phyloP scores from a whole-genome alignment of 805 yeast species.

The Candida vaughaniae region DNA sequence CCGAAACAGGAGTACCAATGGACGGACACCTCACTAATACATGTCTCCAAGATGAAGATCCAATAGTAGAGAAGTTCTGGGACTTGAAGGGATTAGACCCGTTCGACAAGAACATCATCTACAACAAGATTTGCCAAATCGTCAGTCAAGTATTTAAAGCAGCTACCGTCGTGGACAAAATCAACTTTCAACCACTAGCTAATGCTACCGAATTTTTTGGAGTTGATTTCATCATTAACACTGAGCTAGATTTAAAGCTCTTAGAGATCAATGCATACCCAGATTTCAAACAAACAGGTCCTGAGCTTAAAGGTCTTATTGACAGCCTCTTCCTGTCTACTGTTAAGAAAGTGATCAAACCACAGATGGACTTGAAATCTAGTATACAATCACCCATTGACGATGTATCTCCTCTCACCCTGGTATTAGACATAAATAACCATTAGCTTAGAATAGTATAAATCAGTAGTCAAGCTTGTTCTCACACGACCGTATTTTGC shows the following conservation, averaged over 20 bases:
- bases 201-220: conserved; percentile 90
- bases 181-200: conserved; percentile 77
- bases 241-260: conserved; percentile 51
- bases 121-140: conserved; percentile 55
- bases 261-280: conserved; percentile 93
- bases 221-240: conserved; percentile 77
- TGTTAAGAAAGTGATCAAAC: conserved; percentile 47
- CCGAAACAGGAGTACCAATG: conserved; percentile 41
- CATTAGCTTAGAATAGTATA: background rate
- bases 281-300: conserved; percentile 95
- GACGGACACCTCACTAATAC: conserved; percentile 90
- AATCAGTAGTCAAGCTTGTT: conserved; percentile 2
- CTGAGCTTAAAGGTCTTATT: conserved; percentile 62
- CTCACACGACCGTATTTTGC: conserved; percentile 5
- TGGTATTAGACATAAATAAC: too few species aligned
- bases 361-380: too few species aligned
- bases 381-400: too few species aligned
- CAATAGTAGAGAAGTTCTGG: conserved; percentile 65
- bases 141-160: conserved; percentile 76
- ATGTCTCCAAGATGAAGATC: conserved; percentile 67
- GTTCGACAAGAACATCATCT: conserved; percentile 41
- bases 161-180: conserved; percentile 74
- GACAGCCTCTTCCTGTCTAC: conserved; percentile 63
- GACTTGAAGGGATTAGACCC: conserved; percentile 43
- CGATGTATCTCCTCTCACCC: too few species aligned